These are phyloP conservation scores for Oemleria cerasiformis DNA, from an alignment of 306 rosid genomes.

Conservation along the genomic window DNA sequence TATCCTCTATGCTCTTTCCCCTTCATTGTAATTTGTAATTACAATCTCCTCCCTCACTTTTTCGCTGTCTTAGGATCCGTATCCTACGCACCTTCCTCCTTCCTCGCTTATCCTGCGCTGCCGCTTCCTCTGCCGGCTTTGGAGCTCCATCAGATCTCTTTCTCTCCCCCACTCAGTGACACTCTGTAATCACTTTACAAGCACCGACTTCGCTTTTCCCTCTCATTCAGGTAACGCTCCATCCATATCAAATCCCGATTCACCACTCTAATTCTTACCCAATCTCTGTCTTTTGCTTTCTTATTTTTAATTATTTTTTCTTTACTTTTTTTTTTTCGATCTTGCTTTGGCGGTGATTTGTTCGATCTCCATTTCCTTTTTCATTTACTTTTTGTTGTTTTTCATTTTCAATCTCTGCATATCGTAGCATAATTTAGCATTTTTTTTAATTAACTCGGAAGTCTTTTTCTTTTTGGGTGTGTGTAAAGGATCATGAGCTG, in stretches of 20 bases:
- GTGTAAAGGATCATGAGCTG: conserved; percentile 60
- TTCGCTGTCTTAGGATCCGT: background rate
- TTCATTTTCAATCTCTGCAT: background rate
- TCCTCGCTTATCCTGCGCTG: conserved; percentile 46
- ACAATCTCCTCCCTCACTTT: background rate
- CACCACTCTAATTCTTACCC: background rate
- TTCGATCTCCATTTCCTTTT: background rate
- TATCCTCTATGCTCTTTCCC: background rate
- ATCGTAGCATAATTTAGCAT: background rate
- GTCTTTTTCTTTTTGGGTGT: background rate
- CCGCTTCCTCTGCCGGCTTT: conserved; percentile 44
- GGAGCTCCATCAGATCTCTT: conserved; percentile 34
- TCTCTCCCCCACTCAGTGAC: background rate
- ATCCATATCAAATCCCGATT: background rate
- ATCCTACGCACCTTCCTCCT: conserved; percentile 45
- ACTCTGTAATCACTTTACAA: background rate
- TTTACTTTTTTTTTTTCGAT: background rate
- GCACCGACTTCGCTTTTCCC: background rate
- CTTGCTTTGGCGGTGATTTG: conserved; percentile 1
- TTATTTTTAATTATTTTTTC: background rate
- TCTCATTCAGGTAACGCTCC: background rate
- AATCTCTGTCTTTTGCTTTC: background rate
- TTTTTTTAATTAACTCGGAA: background rate
- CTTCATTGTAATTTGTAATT: background rate
- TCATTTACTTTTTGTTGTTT: background rate